These are phyloP conservation scores for Podospora pseudoanserina DNA, from an alignment of 495 filamentous ascomycete species.

Conservation along the genomic window DNA sequence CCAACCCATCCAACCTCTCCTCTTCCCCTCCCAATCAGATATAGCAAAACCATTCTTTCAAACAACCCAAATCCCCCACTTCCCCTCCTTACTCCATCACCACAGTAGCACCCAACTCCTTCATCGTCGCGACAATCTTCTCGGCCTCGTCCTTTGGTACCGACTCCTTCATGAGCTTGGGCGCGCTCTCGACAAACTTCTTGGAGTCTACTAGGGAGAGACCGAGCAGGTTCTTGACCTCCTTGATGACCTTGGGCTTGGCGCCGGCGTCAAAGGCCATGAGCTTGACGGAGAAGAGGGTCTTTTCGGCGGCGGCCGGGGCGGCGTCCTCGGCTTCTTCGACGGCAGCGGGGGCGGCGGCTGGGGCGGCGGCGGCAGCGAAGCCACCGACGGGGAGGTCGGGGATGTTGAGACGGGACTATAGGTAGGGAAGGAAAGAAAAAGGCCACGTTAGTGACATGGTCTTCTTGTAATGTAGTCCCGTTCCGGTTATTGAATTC, in stretches of 20 bases:
- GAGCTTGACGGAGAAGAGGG: conserved; percentile 93
- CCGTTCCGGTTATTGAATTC: not conserved
- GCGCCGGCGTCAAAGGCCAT: conserved; percentile 77
- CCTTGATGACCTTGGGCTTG: conserved; percentile 99
- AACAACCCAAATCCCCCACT: not conserved
- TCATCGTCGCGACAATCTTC: conserved; percentile 94
- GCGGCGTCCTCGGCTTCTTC: conserved; percentile 79
- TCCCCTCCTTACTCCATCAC: conserved; percentile 69
- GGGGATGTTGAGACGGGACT: conserved; percentile 96
- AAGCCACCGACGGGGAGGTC: conserved; percentile 90
- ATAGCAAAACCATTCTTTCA: conserved; percentile 4
- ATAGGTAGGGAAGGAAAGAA: conserved; percentile 8
- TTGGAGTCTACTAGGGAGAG: conserved; percentile 98
- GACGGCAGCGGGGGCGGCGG: conserved; percentile 53
- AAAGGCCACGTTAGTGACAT: conserved; percentile 3
- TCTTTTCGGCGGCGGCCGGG: conserved; percentile 86
- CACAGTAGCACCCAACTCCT: conserved; percentile 84
- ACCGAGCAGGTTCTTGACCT: conserved; percentile 93
- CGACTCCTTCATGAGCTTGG: conserved; percentile 97
- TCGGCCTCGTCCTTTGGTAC: conserved; percentile 97
- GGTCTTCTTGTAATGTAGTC: not conserved
- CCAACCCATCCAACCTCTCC: conserved; percentile 9
- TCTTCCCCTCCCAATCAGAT: conserved; percentile 6
- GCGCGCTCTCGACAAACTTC: conserved; percentile 98
- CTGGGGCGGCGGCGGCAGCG: conserved; percentile 55